Conservation (phyloP, 1,139 yeast genomes). For the Hemisphaericaspora subhashii region DNA sequence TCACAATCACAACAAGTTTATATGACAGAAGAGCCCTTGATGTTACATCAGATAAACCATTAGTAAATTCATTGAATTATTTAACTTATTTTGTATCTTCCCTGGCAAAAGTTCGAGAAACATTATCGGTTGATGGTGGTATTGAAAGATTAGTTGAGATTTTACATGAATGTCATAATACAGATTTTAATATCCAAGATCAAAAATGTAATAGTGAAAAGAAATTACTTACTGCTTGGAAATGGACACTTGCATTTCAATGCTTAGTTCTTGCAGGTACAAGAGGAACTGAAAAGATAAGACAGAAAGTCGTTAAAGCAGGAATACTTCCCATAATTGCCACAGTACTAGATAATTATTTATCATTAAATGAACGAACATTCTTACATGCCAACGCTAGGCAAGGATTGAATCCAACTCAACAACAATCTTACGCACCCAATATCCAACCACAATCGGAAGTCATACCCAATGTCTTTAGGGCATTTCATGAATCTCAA, state of each 20-base stretch:
- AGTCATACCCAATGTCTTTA: constrained; percentile 9
- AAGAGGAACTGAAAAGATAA: constrained; percentile 82
- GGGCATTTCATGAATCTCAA: constrained; percentile 6
- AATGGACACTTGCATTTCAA: constrained; percentile 94
- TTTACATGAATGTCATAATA: constrained; percentile 70
- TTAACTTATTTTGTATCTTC: constrained; percentile 84
- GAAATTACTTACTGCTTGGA: constrained; percentile 78
- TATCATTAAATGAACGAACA: constrained; percentile 44
- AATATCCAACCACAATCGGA: constrained; percentile 10
- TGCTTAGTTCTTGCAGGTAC: constrained; percentile 90
- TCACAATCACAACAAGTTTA: constrained; percentile 81
- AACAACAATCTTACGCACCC: constrained; percentile 6
- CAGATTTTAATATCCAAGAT: constrained; percentile 31
- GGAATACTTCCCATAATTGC: constrained; percentile 90
- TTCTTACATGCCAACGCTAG: constrained; percentile 33
- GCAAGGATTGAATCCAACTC: constrained; percentile 8
- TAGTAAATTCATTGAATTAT: constrained; percentile 88
- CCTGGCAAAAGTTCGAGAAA: constrained; percentile 86
- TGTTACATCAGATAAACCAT: constrained; percentile 84
- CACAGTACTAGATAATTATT: constrained; percentile 85
- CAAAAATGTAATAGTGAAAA: constrained; percentile 46
- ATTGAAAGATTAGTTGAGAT: constrained; percentile 84
- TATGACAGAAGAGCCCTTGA: constrained; percentile 93
- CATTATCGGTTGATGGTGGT: constrained; percentile 88
- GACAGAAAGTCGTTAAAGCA: constrained; percentile 86